Evolutionary conservation across 441 rosid species (phyloP).

Genomic region (Populus hybrid): DNA sequence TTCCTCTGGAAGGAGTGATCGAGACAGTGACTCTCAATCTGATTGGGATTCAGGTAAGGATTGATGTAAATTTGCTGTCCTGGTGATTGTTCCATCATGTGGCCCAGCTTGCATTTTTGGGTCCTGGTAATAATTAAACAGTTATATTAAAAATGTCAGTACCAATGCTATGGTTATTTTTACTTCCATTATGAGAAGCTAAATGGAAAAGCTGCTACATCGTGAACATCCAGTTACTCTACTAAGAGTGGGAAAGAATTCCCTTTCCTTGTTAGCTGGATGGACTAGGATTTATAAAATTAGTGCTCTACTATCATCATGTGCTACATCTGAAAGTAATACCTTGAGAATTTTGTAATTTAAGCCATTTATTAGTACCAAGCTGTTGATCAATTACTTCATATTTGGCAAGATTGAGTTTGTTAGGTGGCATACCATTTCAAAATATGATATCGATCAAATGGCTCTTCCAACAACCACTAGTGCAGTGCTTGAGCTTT

Average conservation of each 20-base stretch:
- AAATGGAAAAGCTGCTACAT: not conserved
- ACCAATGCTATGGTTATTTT: not conserved
- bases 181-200: not conserved
- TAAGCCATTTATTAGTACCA: not conserved
- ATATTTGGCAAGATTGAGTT: not conserved
- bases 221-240: not conserved
- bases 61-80: constrained; percentile 16
- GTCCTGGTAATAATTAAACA: not conserved
- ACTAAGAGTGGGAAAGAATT: not conserved
- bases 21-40: constrained; percentile 70
- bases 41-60: constrained; percentile 71
- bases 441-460: not conserved
- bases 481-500: not conserved
- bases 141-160: too few species aligned
- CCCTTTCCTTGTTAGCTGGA: not conserved
- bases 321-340: not conserved
- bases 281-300: not conserved
- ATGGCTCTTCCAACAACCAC: not conserved
- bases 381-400: too few species aligned
- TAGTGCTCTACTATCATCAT: not conserved
- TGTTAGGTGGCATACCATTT: not conserved
- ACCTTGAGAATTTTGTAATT: not conserved
- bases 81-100: not conserved
- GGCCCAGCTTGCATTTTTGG: not conserved
- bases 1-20: constrained; percentile 74